Evolutionary conservation across 2,329 filamentous ascomycete species (phyloP).

Genomic region (Aschersonia sp.): DNA sequence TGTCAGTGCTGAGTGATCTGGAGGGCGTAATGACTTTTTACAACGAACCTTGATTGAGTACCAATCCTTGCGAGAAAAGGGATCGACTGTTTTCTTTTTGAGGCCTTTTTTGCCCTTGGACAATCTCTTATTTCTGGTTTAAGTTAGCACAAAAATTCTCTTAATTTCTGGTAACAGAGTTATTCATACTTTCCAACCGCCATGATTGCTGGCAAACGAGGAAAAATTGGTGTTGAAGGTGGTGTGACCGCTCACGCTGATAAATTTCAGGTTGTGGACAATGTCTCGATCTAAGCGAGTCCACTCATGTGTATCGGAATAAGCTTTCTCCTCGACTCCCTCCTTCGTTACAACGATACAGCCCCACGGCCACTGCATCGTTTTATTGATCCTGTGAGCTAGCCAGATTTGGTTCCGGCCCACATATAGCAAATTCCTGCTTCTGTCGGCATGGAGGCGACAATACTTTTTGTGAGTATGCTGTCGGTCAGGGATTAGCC

Average conservation of each 20-base stretch:
- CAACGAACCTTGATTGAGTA: conserved; percentile 78
- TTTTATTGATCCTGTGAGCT: no score
- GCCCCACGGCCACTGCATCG: no score
- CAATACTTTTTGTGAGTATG: no score
- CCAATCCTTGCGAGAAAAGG: conserved; percentile 98
- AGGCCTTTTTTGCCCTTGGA: conserved; percentile 99
- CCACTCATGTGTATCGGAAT: conserved; percentile 5
- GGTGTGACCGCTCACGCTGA: conserved; percentile 6
- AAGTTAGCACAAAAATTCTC: conserved; percentile 7
- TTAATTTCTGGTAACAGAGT: conserved; percentile 1
- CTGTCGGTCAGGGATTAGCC: no score
- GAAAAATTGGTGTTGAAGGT: conserved; percentile 15
- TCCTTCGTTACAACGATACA: no score
- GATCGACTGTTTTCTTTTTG: conserved; percentile 98
- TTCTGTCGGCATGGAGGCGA: no score
- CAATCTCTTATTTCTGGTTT: conserved; percentile 94
- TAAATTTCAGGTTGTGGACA: conserved; percentile 26
- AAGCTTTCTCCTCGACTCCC: neutral
- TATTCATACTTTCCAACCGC: conserved; percentile 44
- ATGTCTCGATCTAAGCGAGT: conserved; percentile 23
- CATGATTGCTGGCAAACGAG: conserved; percentile 39
- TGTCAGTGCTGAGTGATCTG: conserved; percentile 4
- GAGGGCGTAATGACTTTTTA: neutral
- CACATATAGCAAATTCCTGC: no score
- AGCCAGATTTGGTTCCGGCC: no score